Base-by-base conservation (phyloP, 441 rosid species). In the Aleurites moluccanus region DNA sequence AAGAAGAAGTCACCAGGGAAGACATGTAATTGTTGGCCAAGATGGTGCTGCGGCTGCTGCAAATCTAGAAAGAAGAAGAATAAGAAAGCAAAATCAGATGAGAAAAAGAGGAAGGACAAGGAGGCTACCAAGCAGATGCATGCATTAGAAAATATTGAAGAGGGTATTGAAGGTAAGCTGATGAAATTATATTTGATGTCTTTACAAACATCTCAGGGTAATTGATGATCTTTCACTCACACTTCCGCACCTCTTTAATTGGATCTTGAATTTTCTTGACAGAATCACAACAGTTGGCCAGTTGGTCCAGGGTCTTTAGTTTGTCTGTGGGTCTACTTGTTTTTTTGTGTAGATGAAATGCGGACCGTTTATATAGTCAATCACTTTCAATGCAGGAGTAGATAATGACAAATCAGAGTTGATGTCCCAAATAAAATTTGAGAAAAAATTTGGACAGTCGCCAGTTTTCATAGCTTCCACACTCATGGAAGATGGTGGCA, bases 381-480 rank as follows among this genome's bases (percentile, higher is more conserved):
- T 30, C 63, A 78, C 42, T 57, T 38, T 44, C 25, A 25, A 73
- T 60, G 80, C 90, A 86, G 97, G 84, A 76, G 74, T 83, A 72
- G 88, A 86, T 69, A 86, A 85, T 69, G 92, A 84, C 56, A 89
- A 89, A 79, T 81, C 94, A n/a, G 73, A 89, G 23, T 74, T 71
- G 62, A 85, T 86, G 69, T 71, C 92, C 79, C 93, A 77, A 79
- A 64, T 79, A 74, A 96, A 94, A 79, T 86, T 96, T 47, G 99
- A 94, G 91, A 92, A 94, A 78, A 92, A 89, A 80, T 96, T 91
- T 73, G 99, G 99, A 33, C 98, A 92, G 79, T 92, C 97, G 3
- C 89, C 97, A 6, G 95, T 96, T 73, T 94, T 96, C 76, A 85
- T 91, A 75, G 89, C 94, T 4, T 86, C 99, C 38, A 86, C 95